These are phyloP conservation scores for Dysphania ambrosioides DNA, from an alignment of 148 eudicot genomes.

Conservation along the genomic window DNA sequence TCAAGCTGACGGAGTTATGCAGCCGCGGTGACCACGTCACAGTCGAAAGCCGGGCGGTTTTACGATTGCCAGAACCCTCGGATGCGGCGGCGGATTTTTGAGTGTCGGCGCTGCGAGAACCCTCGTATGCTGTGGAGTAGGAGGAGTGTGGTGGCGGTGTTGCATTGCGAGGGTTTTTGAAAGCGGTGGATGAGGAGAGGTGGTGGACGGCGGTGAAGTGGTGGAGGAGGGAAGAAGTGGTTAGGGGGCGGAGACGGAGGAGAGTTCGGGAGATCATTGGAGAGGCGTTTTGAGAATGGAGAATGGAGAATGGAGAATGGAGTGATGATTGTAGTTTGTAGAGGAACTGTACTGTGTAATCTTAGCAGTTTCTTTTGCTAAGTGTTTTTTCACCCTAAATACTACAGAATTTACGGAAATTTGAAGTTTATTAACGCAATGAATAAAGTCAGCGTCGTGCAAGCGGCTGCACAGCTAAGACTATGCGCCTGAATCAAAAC, in stretches of 20 bases:
- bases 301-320: too few relatives aligned
- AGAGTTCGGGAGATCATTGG: conserved; percentile 1
- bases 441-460: too few relatives aligned
- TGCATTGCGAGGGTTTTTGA: not conserved
- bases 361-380: too few relatives aligned
- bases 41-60: conserved; percentile 32
- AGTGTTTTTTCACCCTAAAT: too few relatives aligned
- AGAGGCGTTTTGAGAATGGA: too few relatives aligned
- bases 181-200: not conserved
- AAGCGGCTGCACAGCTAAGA: too few relatives aligned
- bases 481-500: too few relatives aligned
- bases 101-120: not conserved
- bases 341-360: too few relatives aligned
- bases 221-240: not conserved
- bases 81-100: conserved; percentile 1
- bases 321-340: too few relatives aligned
- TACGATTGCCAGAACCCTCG: not conserved
- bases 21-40: conserved; percentile 15
- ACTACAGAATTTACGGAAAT: too few relatives aligned
- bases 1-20: conserved; percentile 42
- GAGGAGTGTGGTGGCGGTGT: not conserved
- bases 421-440: too few relatives aligned
- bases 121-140: not conserved
- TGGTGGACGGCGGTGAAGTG: not conserved
- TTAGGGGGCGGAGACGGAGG: not conserved